phyloP scores from a whole-genome alignment of 306 rosid species.

The Cicer yamashitae region DNA sequence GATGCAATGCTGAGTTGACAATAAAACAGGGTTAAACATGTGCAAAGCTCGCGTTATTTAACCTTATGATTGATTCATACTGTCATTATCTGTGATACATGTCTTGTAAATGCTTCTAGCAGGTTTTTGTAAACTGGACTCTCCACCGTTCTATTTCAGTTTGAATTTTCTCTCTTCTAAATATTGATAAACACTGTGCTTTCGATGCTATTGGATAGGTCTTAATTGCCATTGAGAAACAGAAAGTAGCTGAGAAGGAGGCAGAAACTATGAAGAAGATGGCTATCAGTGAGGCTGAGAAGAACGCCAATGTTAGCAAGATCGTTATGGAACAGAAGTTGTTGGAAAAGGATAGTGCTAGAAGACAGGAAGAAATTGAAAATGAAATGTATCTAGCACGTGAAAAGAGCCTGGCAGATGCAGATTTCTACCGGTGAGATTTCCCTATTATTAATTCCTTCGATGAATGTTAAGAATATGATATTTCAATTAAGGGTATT shows the following conservation, averaged over 20 bases:
- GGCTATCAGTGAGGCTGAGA: conserved; percentile 98
- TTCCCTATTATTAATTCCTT: conserved; percentile 19
- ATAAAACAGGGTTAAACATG: conserved; percentile 26
- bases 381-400: conserved; percentile 80
- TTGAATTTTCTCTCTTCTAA: conserved; percentile 22
- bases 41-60: neutral
- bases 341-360: conserved; percentile 74
- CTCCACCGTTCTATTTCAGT: neutral
- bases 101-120: conserved; percentile 27
- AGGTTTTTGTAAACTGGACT: conserved; percentile 2
- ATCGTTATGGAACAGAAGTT: conserved; percentile 88
- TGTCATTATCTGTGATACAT: neutral
- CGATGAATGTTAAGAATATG: neutral
- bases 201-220: conserved; percentile 62
- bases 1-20: neutral
- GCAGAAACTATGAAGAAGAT: conserved; percentile 82
- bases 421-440: conserved; percentile 74
- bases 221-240: conserved; percentile 82
- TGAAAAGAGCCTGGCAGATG: conserved; percentile 86
- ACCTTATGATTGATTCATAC: conserved; percentile 8
- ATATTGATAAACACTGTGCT: conserved; percentile 31
- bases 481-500: neutral
- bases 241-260: conserved; percentile 83
- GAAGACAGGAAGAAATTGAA: conserved; percentile 78
- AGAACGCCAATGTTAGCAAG: conserved; percentile 89